A percentile compares a stretch with the other conserved stretches of the same genome.
These are phyloP conservation scores for Vanderwaltozyma yarrowii DNA, from an alignment of 805 yeast species.

Conservation along the genomic window DNA sequence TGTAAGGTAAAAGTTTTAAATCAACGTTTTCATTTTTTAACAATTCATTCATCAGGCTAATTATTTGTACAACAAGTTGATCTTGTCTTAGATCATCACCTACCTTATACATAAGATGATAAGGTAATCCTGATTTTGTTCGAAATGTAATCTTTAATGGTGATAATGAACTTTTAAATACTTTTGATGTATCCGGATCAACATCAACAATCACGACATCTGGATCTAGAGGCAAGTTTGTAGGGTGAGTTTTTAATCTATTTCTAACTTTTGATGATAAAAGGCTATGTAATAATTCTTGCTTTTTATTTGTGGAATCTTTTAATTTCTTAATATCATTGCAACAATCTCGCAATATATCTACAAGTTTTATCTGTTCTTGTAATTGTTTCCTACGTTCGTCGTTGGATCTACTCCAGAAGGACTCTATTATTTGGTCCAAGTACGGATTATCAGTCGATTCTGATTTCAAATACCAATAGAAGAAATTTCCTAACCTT, in stretches of 20 bases:
- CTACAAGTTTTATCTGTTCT: constrained; percentile 61
- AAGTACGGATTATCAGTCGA: constrained; percentile 54
- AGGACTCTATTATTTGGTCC: constrained; percentile 39
- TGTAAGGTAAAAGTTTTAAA: constrained; percentile 76
- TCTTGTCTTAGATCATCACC: constrained; percentile 96
- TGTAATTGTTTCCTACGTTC: constrained; percentile 27
- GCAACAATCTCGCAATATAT: constrained; percentile 55
- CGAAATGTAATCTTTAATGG: constrained; percentile 79
- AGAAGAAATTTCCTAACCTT: constrained; percentile 68
- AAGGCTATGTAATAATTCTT: constrained; percentile 49
- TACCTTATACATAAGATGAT: constrained; percentile 83
- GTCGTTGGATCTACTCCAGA: constrained; percentile 28
- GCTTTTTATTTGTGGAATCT: constrained; percentile 70
- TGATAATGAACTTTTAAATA: constrained; percentile 82
- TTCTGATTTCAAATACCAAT: constrained; percentile 89
- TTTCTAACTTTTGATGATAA: constrained; percentile 32
- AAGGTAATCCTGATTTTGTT: constrained; percentile 41
- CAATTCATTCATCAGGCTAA: constrained; percentile 81
- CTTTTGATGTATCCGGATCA: constrained; percentile 67
- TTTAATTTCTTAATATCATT: constrained; percentile 50
- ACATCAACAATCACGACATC: constrained; percentile 62
- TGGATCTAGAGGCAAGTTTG: constrained; percentile 79
- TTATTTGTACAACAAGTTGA: constrained; percentile 91
- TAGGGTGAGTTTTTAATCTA: constrained; percentile 36
- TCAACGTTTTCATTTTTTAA: constrained; percentile 85